phyloP scores from a whole-genome alignment of 352 stramenopile species.

The Phytophthora litchii region DNA sequence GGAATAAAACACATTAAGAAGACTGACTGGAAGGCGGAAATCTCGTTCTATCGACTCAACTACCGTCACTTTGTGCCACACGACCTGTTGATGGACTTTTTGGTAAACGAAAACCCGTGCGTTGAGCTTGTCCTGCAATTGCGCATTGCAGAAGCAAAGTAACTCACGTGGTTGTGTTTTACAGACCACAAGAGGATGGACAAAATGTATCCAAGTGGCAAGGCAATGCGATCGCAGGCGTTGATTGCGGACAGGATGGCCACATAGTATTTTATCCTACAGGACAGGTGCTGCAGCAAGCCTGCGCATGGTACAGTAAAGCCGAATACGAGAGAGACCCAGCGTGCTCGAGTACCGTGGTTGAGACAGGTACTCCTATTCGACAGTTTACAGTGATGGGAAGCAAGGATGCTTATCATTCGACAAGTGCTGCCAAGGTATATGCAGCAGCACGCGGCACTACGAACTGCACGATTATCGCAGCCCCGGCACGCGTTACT shows the following conservation, averaged over 20 bases:
- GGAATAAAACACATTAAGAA: not conserved
- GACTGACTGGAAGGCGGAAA: constrained; percentile 9
- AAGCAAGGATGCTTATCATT: constrained; percentile 44
- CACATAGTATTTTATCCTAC: constrained; percentile 76
- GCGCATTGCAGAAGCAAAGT: not conserved
- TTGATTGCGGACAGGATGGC: constrained; percentile 29
- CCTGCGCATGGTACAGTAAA: constrained; percentile 53
- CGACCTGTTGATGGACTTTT: constrained; percentile 44
- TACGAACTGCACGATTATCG: constrained; percentile 48
- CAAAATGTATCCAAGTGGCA: constrained; percentile 55
- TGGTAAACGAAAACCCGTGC: constrained; percentile 45
- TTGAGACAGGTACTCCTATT: constrained; percentile 64
- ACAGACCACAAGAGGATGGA: constrained; percentile 31
- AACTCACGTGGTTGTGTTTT: not conserved
- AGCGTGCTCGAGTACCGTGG: constrained; percentile 40
- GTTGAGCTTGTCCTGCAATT: constrained; percentile 17
- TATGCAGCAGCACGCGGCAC: constrained; percentile 49
- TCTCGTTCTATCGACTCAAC: constrained; percentile 39
- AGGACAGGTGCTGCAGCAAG: constrained; percentile 69
- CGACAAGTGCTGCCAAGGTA: constrained; percentile 34
- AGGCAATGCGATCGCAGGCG: constrained; percentile 65
- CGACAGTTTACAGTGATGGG: constrained; percentile 70
- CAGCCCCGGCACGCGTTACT: constrained; percentile 25
- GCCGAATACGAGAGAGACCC: constrained; percentile 18
- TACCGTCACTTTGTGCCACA: constrained; percentile 57